Evolutionary conservation across 805 yeast genomes (phyloP).

Genomic region (Maudiozyma turicensis): DNA sequence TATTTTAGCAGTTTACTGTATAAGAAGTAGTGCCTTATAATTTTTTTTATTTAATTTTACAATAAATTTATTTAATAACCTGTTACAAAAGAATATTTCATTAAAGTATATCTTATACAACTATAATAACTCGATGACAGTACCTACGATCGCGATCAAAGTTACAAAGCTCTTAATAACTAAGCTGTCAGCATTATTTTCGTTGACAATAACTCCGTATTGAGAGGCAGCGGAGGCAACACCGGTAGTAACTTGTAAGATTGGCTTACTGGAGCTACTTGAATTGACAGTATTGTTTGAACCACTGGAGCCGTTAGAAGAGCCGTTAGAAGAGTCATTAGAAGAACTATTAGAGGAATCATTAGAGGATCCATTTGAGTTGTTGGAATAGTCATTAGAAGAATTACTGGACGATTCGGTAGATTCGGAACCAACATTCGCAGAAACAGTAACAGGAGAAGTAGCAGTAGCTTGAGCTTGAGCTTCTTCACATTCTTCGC

Average conservation of each 20-base stretch:
- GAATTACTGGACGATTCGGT: background rate
- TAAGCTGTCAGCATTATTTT: constrained; percentile 2
- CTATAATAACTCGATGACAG: constrained; percentile 2
- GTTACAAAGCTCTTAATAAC: background rate
- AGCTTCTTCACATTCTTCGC: constrained; percentile 1
- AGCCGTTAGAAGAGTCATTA: background rate
- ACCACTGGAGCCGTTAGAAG: background rate
- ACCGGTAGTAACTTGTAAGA: background rate
- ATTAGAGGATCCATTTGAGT: constrained; percentile 1
- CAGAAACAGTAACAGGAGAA: background rate
- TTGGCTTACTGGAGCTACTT: constrained; percentile 1
- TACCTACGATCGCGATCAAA: background rate
- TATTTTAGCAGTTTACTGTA: no score
- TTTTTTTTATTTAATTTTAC: no score
- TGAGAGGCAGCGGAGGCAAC: background rate
- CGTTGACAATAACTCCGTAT: background rate
- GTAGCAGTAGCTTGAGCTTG: background rate
- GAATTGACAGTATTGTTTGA: background rate
- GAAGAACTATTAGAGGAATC: background rate
- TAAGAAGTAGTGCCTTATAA: no score
- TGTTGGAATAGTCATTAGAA: background rate
- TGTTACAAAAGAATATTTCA: background rate
- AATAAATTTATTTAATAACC: background rate
- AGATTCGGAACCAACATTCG: background rate
- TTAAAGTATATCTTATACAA: background rate